Conservation (phyloP, 2,329 filamentous ascomycete genomes). For the Xylariaceae sp. region DNA sequence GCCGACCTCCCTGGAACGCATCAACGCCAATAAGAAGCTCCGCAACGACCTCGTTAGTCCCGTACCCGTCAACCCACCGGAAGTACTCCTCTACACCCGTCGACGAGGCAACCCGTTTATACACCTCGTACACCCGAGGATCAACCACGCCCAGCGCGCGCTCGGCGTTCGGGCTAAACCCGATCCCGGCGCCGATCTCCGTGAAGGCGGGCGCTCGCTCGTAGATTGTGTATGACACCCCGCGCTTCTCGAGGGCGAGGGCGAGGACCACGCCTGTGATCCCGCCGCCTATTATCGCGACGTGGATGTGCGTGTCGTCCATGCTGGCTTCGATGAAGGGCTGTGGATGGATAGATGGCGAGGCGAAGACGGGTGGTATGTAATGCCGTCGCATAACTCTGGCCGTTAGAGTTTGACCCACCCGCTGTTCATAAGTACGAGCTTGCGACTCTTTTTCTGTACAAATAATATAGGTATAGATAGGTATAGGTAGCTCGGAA, state of each 20-base stretch:
- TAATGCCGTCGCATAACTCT: too few species aligned
- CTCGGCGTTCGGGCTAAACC: constrained; percentile 49
- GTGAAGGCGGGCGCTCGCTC: constrained; percentile 42
- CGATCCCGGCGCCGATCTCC: constrained; percentile 50
- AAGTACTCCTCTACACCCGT: constrained; percentile 36
- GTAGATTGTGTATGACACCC: constrained; percentile 43
- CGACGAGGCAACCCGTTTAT: constrained; percentile 33
- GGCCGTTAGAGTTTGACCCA: too few species aligned
- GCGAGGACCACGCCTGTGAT: constrained; percentile 49
- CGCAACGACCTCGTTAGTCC: constrained; percentile 32
- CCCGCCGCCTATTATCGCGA: constrained; percentile 50
- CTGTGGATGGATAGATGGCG: too few species aligned
- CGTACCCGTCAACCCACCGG: constrained; percentile 39
- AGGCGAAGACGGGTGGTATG: too few species aligned
- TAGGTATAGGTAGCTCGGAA: too few species aligned
- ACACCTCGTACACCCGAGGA: constrained; percentile 35
- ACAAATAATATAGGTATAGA: too few species aligned
- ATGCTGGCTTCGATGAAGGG: too few species aligned
- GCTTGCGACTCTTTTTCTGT: too few species aligned
- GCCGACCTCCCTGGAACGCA: constrained; percentile 40
- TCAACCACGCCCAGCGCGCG: constrained; percentile 41
- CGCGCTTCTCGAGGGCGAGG: constrained; percentile 42
- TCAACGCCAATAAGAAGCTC: constrained; percentile 38
- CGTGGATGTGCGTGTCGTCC: constrained; percentile 19
- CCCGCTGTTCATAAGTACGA: too few species aligned